phyloP scores from a whole-genome alignment of 495 filamentous ascomycete species.

The Aspergillus taichungensis region DNA sequence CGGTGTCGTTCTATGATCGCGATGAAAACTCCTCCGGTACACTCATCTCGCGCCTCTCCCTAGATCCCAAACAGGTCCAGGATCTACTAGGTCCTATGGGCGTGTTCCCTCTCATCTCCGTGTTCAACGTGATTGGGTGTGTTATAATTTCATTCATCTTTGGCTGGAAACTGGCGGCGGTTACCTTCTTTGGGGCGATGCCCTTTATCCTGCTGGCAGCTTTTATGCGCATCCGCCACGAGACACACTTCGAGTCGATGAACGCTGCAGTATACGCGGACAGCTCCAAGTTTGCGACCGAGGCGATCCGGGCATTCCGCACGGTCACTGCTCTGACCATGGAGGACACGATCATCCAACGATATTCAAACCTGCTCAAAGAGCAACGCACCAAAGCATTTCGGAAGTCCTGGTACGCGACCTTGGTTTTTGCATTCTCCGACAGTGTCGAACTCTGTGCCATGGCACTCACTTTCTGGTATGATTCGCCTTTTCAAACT shows the following conservation, averaged over 20 bases:
- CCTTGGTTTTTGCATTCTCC: slow-evolving; percentile 26
- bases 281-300: slow-evolving; percentile 47
- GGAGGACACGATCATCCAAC: slow-evolving; percentile 38
- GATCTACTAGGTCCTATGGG: slow-evolving; percentile 46
- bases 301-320: slow-evolving; percentile 48
- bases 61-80: slow-evolving; percentile 52
- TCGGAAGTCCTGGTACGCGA: slow-evolving; percentile 40
- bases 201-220: slow-evolving; percentile 47
- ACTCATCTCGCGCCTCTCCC: slow-evolving; percentile 44
- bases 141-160: slow-evolving; percentile 47
- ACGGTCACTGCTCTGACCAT: slow-evolving; percentile 49
- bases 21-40: slow-evolving; percentile 39
- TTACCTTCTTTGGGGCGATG: slow-evolving; percentile 46
- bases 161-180: slow-evolving; percentile 54
- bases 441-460: slow-evolving; percentile 41
- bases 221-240: slow-evolving; percentile 44
- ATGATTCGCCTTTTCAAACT: slow-evolving; percentile 1
- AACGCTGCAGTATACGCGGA: slow-evolving; percentile 49
- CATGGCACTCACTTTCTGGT: slow-evolving; percentile 53
- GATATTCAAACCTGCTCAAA: slow-evolving; percentile 41
- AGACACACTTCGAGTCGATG: slow-evolving; percentile 44
- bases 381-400: slow-evolving; percentile 44
- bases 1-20: slow-evolving; percentile 49
- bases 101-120: slow-evolving; percentile 23
- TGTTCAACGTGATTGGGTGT: slow-evolving; percentile 46